Evolutionary conservation across 2,329 filamentous ascomycete species (phyloP).

Genomic region (Arthrobotrys pseudoclavata): DNA sequence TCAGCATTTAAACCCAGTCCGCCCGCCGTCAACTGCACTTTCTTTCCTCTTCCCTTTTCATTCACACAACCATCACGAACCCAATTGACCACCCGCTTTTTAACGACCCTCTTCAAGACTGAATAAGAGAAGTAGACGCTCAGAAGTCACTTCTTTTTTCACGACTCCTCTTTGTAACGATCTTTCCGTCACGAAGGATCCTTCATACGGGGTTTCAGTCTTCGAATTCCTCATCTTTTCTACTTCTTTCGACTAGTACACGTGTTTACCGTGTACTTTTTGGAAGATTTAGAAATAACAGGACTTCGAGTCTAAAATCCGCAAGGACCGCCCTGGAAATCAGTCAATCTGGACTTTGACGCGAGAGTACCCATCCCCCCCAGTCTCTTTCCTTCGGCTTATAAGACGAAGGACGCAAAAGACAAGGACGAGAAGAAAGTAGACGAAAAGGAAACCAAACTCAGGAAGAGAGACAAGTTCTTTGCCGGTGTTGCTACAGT

Average conservation of each 20-base stretch:
- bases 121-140: constrained; percentile 59
- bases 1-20: constrained; percentile 60
- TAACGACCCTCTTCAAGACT: constrained; percentile 47
- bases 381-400: constrained; percentile 99
- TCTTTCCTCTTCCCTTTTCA: constrained; percentile 38
- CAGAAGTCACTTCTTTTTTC: constrained; percentile 60
- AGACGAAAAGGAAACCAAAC: constrained; percentile 78
- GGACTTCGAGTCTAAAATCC: constrained; percentile 60
- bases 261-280: constrained; percentile 59
- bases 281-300: constrained; percentile 60
- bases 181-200: constrained; percentile 59
- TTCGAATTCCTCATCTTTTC: constrained; percentile 59
- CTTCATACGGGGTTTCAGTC: constrained; percentile 61
- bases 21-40: constrained; percentile 33
- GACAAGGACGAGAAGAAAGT: constrained; percentile 69
- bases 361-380: constrained; percentile 98
- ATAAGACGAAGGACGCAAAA: constrained; percentile 76
- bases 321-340: constrained; percentile 68
- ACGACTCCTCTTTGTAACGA: constrained; percentile 58
- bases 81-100: constrained; percentile 42
- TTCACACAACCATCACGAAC: constrained; percentile 45
- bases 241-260: constrained; percentile 61
- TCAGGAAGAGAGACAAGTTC: constrained; percentile 89
- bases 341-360: constrained; percentile 99
- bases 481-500: constrained; percentile 69